These are phyloP conservation scores for Inonotus obliquus DNA, from an alignment of 1,284 basidiomycete species.

Conservation along the genomic window DNA sequence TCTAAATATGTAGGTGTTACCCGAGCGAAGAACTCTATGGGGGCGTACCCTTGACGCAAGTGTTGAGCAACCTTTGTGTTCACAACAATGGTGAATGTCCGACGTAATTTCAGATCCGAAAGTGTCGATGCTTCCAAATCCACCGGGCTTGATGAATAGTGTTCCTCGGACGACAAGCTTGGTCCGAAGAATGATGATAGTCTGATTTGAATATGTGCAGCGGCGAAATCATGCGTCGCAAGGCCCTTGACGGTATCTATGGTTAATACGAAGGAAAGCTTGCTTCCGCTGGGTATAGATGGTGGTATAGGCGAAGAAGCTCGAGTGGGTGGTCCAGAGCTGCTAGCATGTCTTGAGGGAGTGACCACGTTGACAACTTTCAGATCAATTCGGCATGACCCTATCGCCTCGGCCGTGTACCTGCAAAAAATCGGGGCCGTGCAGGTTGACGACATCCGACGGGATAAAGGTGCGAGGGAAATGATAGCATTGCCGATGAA, in stretches of 20 bases:
- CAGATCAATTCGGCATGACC: slow-evolving; percentile 82
- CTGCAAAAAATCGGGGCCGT: slow-evolving; percentile 85
- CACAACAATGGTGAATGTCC: slow-evolving; percentile 74
- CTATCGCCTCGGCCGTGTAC: slow-evolving; percentile 90
- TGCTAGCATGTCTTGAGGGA: slow-evolving; percentile 52
- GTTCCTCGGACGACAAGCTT: slow-evolving; percentile 68
- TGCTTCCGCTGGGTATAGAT: slow-evolving; percentile 65
- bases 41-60: slow-evolving; percentile 70
- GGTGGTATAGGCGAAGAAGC: slow-evolving; percentile 64
- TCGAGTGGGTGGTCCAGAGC: slow-evolving; percentile 61
- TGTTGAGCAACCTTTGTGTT: slow-evolving; percentile 72
- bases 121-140: slow-evolving; percentile 71
- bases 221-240: slow-evolving; percentile 81
- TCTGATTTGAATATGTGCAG: slow-evolving; percentile 80
- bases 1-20: slow-evolving; percentile 79
- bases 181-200: slow-evolving; percentile 78
- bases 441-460: slow-evolving; percentile 70
- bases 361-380: slow-evolving; percentile 71
- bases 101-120: slow-evolving; percentile 75
- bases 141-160: slow-evolving; percentile 70
- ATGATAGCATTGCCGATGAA: slow-evolving; percentile 87
- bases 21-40: slow-evolving; percentile 85
- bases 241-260: slow-evolving; percentile 86
- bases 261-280: slow-evolving; percentile 76
- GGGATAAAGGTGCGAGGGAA: slow-evolving; percentile 77